Base-by-base conservation (phyloP, 2,329 filamentous ascomycete species). In the Alternaria novae-zelandiae region DNA sequence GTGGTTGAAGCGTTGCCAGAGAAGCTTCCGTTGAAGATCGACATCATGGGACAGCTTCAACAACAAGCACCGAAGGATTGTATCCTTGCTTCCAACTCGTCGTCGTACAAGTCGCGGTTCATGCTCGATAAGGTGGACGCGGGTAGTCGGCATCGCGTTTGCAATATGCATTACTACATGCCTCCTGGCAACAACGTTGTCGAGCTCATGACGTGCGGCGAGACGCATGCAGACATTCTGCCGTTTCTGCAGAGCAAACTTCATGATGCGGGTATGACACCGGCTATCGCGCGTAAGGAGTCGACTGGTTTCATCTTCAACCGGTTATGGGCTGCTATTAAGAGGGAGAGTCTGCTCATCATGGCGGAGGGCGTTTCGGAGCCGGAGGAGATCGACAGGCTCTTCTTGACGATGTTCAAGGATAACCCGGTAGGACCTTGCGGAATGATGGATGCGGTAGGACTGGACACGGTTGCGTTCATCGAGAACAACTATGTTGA, bases 281-380 rank as follows among this genome's bases (percentile, higher is more conserved):
- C 84, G 0, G 80, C 81, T 21, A 70, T 79, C 5, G 84, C 84
- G 0, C 68, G 78, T 7, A 83, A 82, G 53, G 82, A 87, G 64
- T 86, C 84, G 0, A 86, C 85, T 0, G 83, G 86, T 0, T 84
- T 87, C 64, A 83, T 88, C 36, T 85, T 86, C 68, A 87, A 88
- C 57, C 82, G 86, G 0, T 72, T 88, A 0, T 88, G 86, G 86
- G 86, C 86, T 0, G 86, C 86, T 0, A 79, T 88, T 15, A 87
- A 88, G 71, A 79, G 86, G 3, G 86, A 88, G 66, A 73, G 76
- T 0, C 64, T 88, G 55, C 81, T 73, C 0, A 84, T 87, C 10
- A 65, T 88, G 3, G 78, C 82, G 0, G 86, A 87, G 54, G 85
- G 80, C 0, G 84, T 87, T 0, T 80, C 81, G 0, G 78, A 76